These are phyloP conservation scores for Chlorella sp. DNA, from an alignment of 139 green algal species.

Conservation along the genomic window DNA sequence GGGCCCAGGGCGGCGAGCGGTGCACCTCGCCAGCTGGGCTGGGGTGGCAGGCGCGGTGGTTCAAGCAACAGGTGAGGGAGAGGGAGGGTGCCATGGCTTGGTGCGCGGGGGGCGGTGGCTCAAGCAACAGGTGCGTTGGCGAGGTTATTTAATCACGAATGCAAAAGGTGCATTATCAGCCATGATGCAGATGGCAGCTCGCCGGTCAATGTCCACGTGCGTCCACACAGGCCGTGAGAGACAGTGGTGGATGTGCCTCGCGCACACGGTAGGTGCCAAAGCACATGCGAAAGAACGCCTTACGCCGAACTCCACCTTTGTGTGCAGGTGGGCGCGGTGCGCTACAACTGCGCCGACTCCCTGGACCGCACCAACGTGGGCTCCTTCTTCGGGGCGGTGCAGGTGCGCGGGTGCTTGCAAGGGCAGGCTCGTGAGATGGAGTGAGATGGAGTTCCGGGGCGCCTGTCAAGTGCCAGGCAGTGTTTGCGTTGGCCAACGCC, in stretches of 20 bases:
- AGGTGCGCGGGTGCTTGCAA: constrained; percentile 37
- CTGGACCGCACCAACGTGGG: constrained; percentile 97
- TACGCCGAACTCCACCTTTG: no score
- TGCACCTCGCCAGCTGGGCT: constrained; percentile 14
- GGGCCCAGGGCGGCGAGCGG: neutral
- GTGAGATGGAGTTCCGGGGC: no score
- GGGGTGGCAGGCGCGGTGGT: constrained; percentile 51
- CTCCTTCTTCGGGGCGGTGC: constrained; percentile 84
- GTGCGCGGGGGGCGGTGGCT: no score
- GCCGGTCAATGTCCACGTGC: no score
- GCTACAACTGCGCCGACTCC: constrained; percentile 97
- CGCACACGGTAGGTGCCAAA: neutral
- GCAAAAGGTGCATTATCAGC: no score
- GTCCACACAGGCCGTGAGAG: neutral
- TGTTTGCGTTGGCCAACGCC: no score
- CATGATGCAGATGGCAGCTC: no score
- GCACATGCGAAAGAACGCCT: neutral
- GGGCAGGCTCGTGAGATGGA: neutral
- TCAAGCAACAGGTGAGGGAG: no score
- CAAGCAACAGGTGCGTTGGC: no score
- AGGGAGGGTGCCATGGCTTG: no score
- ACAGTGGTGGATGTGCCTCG: neutral
- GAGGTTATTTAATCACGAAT: no score
- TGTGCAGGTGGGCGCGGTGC: constrained; percentile 39
- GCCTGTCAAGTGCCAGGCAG: no score